phyloP scores from a whole-genome alignment of 1,139 yeast species.

The Candida sp. region DNA sequence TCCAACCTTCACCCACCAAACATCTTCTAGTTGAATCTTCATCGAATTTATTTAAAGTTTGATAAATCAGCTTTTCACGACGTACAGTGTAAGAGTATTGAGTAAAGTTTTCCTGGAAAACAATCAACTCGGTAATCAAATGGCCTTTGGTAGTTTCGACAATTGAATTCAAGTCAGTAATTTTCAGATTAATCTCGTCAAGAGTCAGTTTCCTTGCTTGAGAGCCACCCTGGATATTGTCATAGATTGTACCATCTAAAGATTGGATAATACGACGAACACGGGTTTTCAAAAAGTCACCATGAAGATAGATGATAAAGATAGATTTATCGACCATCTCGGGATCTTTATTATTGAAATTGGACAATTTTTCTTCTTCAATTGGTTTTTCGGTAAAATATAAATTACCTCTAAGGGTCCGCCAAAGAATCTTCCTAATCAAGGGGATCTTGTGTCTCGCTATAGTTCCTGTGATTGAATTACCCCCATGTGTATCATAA shows the following conservation, averaged over 20 bases:
- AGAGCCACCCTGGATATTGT: constrained; percentile 56
- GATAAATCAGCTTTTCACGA: constrained; percentile 73
- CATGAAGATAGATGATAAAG: constrained; percentile 87
- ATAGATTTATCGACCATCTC: constrained; percentile 61
- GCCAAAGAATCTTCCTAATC: constrained; percentile 52
- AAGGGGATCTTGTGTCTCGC: constrained; percentile 41
- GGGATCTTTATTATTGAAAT: constrained; percentile 37
- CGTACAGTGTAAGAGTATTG: constrained; percentile 43
- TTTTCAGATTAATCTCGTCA: constrained; percentile 54
- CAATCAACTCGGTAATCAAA: constrained; percentile 66
- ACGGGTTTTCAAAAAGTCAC: constrained; percentile 63
- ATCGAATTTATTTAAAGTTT: constrained; percentile 75
- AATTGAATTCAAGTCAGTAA: constrained; percentile 49
- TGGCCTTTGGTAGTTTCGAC: constrained; percentile 69
- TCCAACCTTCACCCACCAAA: constrained; percentile 98
- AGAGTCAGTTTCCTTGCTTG: constrained; percentile 52
- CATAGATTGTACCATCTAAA: constrained; percentile 73
- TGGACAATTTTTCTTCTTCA: constrained; percentile 29
- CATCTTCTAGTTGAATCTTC: constrained; percentile 84
- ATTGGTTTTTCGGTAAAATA: constrained; percentile 49
- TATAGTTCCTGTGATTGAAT: constrained; percentile 50
- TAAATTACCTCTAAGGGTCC: constrained; percentile 53
- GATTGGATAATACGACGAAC: constrained; percentile 79
- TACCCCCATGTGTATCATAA: constrained; percentile 45
- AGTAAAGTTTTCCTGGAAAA: constrained; percentile 55